phyloP scores from a whole-genome alignment of 495 filamentous ascomycete genomes.

The Penicillium subrubescens region DNA sequence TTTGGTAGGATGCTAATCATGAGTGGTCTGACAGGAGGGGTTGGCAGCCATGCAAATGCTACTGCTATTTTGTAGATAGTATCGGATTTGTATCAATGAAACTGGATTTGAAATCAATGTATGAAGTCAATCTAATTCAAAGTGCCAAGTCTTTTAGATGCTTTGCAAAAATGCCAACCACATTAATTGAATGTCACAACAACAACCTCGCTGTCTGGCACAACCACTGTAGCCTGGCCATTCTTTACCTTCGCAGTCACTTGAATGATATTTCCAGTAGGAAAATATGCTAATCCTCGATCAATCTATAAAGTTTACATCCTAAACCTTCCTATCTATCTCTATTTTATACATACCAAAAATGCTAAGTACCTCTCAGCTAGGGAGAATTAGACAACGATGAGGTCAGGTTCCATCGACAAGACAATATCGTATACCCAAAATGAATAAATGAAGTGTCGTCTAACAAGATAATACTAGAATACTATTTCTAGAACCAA shows the following conservation, averaged over 20 bases:
- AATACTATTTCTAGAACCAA: neutral
- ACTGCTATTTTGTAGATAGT: slow-evolving; percentile 52
- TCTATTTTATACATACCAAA: too few relatives aligned
- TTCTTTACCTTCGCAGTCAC: neutral
- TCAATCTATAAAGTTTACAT: too few relatives aligned
- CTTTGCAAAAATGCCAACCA: neutral
- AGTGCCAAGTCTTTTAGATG: neutral
- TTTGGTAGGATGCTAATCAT: slow-evolving; percentile 1
- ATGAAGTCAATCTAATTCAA: neutral
- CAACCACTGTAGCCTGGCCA: neutral
- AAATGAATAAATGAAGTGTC: neutral
- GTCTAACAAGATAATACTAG: neutral
- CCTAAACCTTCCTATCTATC: too few relatives aligned
- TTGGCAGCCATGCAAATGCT: slow-evolving; percentile 29
- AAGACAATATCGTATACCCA: neutral
- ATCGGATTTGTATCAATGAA: neutral
- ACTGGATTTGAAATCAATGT: neutral
- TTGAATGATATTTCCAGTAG: neutral
- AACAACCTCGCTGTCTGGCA: neutral
- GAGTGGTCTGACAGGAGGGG: slow-evolving; percentile 11
- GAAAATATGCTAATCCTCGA: neutral
- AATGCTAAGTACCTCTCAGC: too few relatives aligned
- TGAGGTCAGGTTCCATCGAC: too few relatives aligned
- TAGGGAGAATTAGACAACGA: too few relatives aligned
- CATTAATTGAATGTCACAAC: neutral